Evolutionary conservation across 2,329 filamentous ascomycete genomes (phyloP), one percentile per base, ranked within the genome.

Genomic region (Myotisia sp.): DNA sequence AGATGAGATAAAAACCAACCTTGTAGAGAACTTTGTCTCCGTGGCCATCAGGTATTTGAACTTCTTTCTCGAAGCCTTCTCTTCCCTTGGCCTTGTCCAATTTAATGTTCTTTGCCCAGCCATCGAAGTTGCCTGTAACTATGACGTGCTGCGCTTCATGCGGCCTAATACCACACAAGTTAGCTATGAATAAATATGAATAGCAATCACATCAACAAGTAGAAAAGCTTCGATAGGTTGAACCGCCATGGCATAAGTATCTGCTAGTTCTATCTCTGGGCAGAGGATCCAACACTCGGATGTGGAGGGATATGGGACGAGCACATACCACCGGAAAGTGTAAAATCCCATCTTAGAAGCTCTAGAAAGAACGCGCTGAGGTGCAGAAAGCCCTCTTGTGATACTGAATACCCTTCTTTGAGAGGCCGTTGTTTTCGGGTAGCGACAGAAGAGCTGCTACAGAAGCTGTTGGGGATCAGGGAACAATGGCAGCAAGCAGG

Each of bases 81-180:
- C 71, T 79, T 6, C 7, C 22, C 7, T n/a, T 6, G 26, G 74
- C 68, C 63, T 83, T 84, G 30, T 85, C 76, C 38, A 98, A 71
- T 64, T 80, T 73, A 56, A 87, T 73, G 37, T 75, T 84, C 68
- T 90, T 87, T 46, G 71, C 70, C 90, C 90, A 98, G 63, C 83
- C 71, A 62, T 95, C 87, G 55, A 95, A 95, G 43, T 82, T 87
- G 55, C 90, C 90, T 26, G 87, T 95, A 48, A 95, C 90, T 60
- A 79, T 87, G 57, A 95, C 87, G 55, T 92, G 80, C 47, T 76
- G 70, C 54, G 81, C 86, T 48, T 75, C 67, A 57, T 90, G 77
- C 54, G 79, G 74, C 87, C 87, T 94, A 61, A 9, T 9, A 16
- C 13, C 5, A 12, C 14, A n/a, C 24, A 16, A 30, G 28, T 30